Conservation (phyloP, 2,329 filamentous ascomycete genomes). For the Verticillium dahliae region DNA sequence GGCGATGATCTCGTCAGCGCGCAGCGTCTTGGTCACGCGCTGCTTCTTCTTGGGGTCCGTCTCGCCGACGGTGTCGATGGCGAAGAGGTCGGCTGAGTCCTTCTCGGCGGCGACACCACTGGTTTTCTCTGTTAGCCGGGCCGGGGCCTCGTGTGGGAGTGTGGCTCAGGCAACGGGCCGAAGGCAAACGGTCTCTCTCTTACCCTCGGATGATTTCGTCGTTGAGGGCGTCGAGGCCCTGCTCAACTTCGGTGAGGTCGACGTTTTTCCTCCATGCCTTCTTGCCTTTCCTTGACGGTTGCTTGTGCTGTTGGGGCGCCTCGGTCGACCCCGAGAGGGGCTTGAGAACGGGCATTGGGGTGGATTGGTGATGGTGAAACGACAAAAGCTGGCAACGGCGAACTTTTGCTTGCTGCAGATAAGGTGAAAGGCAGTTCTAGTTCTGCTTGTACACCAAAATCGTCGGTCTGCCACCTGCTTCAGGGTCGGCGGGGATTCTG, state of each 20-base stretch:
- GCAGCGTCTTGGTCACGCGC: constrained; percentile 70
- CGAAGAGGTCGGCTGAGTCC: constrained; percentile 75
- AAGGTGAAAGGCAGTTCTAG: neutral
- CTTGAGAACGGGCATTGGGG: constrained; percentile 48
- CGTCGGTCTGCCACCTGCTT: neutral
- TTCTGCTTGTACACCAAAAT: neutral
- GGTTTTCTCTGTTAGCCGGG: constrained; percentile 4
- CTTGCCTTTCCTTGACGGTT: constrained; percentile 93
- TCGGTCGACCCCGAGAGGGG: constrained; percentile 40
- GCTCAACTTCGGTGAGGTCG: constrained; percentile 78
- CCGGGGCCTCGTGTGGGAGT: neutral
- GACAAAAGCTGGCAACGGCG: neutral
- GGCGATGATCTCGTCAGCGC: constrained; percentile 86
- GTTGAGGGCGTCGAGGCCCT: constrained; percentile 76
- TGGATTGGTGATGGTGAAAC: neutral
- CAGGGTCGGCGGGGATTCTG: neutral
- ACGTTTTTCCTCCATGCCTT: constrained; percentile 99
- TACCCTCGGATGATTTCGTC: constrained; percentile 90
- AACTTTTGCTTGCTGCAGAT: neutral
- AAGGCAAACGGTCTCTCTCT: neutral
- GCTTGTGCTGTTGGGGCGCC: constrained; percentile 74
- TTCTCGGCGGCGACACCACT: constrained; percentile 86
- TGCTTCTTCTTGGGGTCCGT: constrained; percentile 57
- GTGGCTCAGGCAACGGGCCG: constrained; percentile 9
- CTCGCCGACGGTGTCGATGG: constrained; percentile 71